phyloP scores from a whole-genome alignment of 805 yeast genomes.

The Ogataea wickerhamii region DNA sequence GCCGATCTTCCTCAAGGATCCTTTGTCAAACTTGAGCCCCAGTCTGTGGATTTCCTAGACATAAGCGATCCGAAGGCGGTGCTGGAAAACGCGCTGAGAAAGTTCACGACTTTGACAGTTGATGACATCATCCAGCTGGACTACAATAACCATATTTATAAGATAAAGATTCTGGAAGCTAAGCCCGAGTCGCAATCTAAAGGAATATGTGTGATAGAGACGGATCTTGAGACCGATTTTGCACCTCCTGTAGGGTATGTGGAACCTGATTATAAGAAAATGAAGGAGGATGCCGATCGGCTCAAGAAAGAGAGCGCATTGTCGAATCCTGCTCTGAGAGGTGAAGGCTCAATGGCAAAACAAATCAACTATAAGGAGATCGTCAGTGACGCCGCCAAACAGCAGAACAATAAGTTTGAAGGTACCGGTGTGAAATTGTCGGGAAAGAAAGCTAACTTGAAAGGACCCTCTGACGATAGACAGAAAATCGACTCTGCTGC shows the following conservation, averaged over 20 bases:
- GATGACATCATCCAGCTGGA: slow-evolving; percentile 80
- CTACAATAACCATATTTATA: slow-evolving; percentile 75
- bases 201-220: slow-evolving; percentile 92
- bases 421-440: slow-evolving; percentile 74
- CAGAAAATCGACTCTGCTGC: slow-evolving; percentile 14
- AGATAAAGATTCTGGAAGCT: slow-evolving; percentile 80
- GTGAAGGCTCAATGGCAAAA: slow-evolving; percentile 71
- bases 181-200: slow-evolving; percentile 65
- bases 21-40: slow-evolving; percentile 94
- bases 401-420: slow-evolving; percentile 35
- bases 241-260: slow-evolving; percentile 99
- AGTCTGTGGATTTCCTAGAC: slow-evolving; percentile 86
- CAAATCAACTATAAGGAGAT: slow-evolving; percentile 62
- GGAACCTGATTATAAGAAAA: slow-evolving; percentile 67
- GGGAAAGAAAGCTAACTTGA: slow-evolving; percentile 43
- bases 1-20: slow-evolving; percentile 82
- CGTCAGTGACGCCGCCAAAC: slow-evolving; percentile 40
- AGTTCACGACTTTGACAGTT: slow-evolving; percentile 82
- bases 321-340: slow-evolving; percentile 33
- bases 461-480: slow-evolving; percentile 15
- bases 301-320: slow-evolving; percentile 37
- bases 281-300: slow-evolving; percentile 38
- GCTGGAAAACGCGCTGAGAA: slow-evolving; percentile 83
- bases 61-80: slow-evolving; percentile 97
- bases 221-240: slow-evolving; percentile 94